Evolutionary conservation across 768 basidiomycete genomes (phyloP).

Genomic region (Suillus decipiens): DNA sequence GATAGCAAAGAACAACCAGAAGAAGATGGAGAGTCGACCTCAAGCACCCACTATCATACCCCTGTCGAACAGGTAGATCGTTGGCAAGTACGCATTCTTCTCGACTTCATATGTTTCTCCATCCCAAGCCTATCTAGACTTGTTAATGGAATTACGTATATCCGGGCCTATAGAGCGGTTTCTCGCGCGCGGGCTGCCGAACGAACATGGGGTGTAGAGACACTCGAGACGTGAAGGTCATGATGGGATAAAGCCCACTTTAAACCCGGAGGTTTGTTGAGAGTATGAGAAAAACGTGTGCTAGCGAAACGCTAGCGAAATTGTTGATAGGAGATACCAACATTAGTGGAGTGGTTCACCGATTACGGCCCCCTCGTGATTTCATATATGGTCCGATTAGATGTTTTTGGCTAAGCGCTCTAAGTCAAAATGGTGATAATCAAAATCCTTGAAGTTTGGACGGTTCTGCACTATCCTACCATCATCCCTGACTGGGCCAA

Average conservation of each 20-base stretch:
- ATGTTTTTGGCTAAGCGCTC: neutral
- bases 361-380: slow-evolving; percentile 14
- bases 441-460: slow-evolving; percentile 1
- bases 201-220: slow-evolving; percentile 13
- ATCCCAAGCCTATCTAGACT: slow-evolving; percentile 7
- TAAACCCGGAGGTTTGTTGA: slow-evolving; percentile 30
- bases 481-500: slow-evolving; percentile 1
- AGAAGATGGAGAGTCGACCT: slow-evolving; percentile 64
- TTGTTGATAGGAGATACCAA: no score
- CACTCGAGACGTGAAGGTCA: slow-evolving; percentile 21
- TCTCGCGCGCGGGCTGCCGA: neutral
- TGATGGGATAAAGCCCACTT: slow-evolving; percentile 33
- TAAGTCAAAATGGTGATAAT: slow-evolving; percentile 8
- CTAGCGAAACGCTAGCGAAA: neutral
- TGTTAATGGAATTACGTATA: neutral
- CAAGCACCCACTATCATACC: slow-evolving; percentile 62
- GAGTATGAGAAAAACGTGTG: neutral
- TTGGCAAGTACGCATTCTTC: slow-evolving; percentile 6
- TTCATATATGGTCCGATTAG: slow-evolving; percentile 4
- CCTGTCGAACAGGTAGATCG: slow-evolving; percentile 46
- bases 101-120: slow-evolving; percentile 2
- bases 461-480: neutral
- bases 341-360: no score
- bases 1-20: slow-evolving; percentile 92
- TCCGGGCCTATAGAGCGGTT: neutral